Evolutionary conservation across 108 stramenopile genomes (phyloP).

Genomic region (Mayamaea pseudoterrestris): DNA sequence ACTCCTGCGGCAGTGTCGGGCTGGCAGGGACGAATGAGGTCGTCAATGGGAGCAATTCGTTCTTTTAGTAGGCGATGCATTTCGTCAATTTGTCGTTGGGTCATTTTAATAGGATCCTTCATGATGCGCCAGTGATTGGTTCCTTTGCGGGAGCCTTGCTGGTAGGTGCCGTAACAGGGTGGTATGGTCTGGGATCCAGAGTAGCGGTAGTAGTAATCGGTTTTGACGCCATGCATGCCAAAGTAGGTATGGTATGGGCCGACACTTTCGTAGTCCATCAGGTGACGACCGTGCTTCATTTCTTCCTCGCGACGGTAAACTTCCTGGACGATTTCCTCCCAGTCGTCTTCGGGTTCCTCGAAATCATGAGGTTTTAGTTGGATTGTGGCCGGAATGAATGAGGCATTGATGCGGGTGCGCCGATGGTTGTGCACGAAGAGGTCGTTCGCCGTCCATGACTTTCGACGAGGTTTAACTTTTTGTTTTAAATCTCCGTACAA

Average conservation of each 20-base stretch:
- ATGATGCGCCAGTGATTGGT: slow-evolving; percentile 34
- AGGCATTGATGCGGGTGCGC: not conserved
- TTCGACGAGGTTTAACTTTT: too few relatives aligned
- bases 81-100: slow-evolving; percentile 28
- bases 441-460: not conserved
- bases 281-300: too few relatives aligned
- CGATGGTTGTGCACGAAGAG: not conserved
- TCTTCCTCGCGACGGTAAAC: too few relatives aligned
- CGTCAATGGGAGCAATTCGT: slow-evolving; percentile 16
- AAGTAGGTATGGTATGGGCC: too few relatives aligned
- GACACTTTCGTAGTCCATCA: too few relatives aligned
- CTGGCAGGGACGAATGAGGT: slow-evolving; percentile 17
- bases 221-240: slow-evolving; percentile 12
- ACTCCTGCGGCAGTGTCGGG: slow-evolving; percentile 24
- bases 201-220: slow-evolving; percentile 47
- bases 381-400: not conserved
- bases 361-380: not conserved
- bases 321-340: too few relatives aligned
- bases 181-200: slow-evolving; percentile 30
- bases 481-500: too few relatives aligned
- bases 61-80: slow-evolving; percentile 24
- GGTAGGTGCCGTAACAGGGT: slow-evolving; percentile 18
- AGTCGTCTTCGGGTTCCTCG: not conserved
- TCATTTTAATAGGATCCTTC: slow-evolving; percentile 36
- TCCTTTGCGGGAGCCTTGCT: slow-evolving; percentile 1